Evolutionary conservation across 2,329 filamentous ascomycete genomes (phyloP).

Genomic region (Phyllosticta paracitricarpa): DNA sequence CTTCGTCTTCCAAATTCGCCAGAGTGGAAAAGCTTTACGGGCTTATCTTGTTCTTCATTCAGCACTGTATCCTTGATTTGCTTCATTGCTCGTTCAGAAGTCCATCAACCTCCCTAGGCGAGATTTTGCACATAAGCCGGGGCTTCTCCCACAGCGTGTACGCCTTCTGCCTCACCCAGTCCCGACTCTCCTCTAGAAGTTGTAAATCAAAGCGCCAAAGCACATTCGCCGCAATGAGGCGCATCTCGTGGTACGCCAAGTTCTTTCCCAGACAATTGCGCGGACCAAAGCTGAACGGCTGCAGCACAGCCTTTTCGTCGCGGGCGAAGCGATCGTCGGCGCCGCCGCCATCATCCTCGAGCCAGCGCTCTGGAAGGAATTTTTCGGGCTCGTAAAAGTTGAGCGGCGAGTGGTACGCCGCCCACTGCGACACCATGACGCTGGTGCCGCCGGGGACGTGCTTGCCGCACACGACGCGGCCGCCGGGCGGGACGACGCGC

Average conservation of each 20-base stretch:
- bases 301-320: conserved; percentile 26
- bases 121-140: conserved; percentile 23
- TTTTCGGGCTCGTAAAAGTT: conserved; percentile 27
- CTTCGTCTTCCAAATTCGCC: too few relatives aligned
- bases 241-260: conserved; percentile 32
- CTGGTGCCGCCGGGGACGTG: conserved; percentile 23
- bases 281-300: conserved; percentile 36
- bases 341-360: conserved; percentile 14
- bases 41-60: too few relatives aligned
- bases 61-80: too few relatives aligned
- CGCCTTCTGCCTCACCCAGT: conserved; percentile 23
- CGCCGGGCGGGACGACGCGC: conserved; percentile 24
- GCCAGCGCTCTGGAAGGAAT: conserved; percentile 35
- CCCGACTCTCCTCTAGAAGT: conserved; percentile 22
- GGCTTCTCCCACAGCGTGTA: conserved; percentile 31
- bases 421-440: conserved; percentile 8
- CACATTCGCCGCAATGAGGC: conserved; percentile 29
- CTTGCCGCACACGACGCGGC: conserved; percentile 26
- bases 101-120: conserved; percentile 3
- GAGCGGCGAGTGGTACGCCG: conserved; percentile 7
- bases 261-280: conserved; percentile 30
- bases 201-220: conserved; percentile 31
- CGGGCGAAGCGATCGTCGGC: conserved; percentile 15
- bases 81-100: too few relatives aligned
- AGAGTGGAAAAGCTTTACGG: too few relatives aligned